Evolutionary conservation across 179 eudicot species (phyloP).

Genomic region (Vitellaria paradoxa): DNA sequence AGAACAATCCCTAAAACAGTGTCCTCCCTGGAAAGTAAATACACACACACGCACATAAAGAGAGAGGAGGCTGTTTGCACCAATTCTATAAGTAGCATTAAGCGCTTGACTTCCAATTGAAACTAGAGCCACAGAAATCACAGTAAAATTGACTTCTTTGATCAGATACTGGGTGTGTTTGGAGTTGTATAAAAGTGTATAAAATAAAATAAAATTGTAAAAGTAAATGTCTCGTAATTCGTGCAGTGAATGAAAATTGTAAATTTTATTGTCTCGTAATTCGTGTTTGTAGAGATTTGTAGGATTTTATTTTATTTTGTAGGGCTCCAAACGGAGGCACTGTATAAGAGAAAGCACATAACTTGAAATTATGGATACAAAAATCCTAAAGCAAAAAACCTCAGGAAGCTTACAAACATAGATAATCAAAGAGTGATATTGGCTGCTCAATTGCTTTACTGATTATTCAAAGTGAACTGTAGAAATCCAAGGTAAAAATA

Average conservation of each 20-base stretch:
- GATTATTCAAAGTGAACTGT: neutral
- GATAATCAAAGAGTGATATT: constrained; percentile 4
- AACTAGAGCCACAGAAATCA: neutral
- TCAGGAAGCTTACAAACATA: neutral
- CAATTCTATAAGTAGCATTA: neutral
- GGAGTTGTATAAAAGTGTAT: too few species aligned
- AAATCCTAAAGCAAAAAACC: neutral
- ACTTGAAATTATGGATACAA: neutral
- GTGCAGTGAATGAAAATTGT: too few species aligned
- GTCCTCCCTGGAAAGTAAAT: neutral
- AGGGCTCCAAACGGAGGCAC: too few species aligned
- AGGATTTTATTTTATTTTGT: too few species aligned
- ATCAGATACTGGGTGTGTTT: too few species aligned
- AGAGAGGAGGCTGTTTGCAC: too few species aligned
- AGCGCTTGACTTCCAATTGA: neutral
- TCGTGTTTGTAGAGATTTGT: too few species aligned
- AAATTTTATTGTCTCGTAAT: too few species aligned
- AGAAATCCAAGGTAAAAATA: neutral
- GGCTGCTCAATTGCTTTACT: neutral
- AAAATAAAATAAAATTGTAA: too few species aligned
- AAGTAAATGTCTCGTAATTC: too few species aligned
- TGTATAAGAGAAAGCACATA: neutral
- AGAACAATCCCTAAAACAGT: neutral
- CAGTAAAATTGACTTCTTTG: neutral
- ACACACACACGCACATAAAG: too few species aligned